Percentiles rank a stretch among this genome's conserved stretches.
phyloP scores from a whole-genome alignment of 2,329 filamentous ascomycete genomes.

The Cordyceps cicadae region DNA sequence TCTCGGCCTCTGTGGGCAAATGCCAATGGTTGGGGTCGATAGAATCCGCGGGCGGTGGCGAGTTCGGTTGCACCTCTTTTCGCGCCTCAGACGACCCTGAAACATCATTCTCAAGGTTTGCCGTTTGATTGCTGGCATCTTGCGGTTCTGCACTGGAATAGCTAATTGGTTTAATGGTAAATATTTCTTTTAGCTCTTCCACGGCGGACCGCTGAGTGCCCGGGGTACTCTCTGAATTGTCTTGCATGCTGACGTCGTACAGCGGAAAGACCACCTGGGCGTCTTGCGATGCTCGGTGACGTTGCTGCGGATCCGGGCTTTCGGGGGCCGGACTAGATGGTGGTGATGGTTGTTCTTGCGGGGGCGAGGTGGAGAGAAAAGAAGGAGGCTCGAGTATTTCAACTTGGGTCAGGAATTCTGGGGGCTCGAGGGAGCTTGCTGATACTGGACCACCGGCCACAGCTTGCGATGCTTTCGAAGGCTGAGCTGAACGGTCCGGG shows the following conservation, averaged over 20 bases:
- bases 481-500: not conserved
- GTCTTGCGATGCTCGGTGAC: slow-evolving; percentile 17
- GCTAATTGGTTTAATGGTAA: not conserved
- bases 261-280: slow-evolving; percentile 19
- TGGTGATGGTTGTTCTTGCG: not conserved
- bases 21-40: slow-evolving; percentile 6
- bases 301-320: not conserved
- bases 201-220: slow-evolving; percentile 7
- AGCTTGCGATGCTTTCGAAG: not conserved
- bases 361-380: not conserved
- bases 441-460: not conserved
- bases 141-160: not conserved
- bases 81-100: not conserved
- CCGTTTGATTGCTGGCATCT: not conserved
- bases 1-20: not conserved
- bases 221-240: not conserved
- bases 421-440: not conserved
- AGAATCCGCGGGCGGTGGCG: not conserved
- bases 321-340: not conserved
- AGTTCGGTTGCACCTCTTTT: not conserved
- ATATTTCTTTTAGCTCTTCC: slow-evolving; percentile 12
- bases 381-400: not conserved
- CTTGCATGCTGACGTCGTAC: not conserved
- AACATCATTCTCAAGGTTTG: not conserved
- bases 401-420: not conserved